phyloP scores from a whole-genome alignment of 2,329 filamentous ascomycete species.

The Aspergillus sp. region DNA sequence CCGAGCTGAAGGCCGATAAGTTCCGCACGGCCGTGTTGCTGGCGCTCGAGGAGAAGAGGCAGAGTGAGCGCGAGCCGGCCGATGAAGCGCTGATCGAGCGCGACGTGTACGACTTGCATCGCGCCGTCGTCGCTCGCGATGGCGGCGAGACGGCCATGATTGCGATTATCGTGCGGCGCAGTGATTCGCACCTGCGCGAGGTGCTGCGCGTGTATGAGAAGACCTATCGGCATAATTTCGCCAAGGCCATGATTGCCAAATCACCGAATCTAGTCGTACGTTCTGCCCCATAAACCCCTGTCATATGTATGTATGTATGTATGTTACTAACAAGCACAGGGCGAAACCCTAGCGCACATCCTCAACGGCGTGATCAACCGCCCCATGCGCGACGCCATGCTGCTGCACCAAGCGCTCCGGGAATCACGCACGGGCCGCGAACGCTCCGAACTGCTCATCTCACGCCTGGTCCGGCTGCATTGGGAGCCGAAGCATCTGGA shows the following conservation, averaged over 20 bases:
- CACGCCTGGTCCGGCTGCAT: slow-evolving; percentile 77
- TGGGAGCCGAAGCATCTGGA: slow-evolving; percentile 83
- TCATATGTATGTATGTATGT: not conserved
- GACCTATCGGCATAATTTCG: slow-evolving; percentile 70
- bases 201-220: slow-evolving; percentile 69
- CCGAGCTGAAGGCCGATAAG: slow-evolving; percentile 89
- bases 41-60: slow-evolving; percentile 71
- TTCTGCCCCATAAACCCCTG: slow-evolving; percentile 19
- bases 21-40: slow-evolving; percentile 82
- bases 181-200: slow-evolving; percentile 72
- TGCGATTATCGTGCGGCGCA: slow-evolving; percentile 68
- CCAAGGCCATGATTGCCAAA: slow-evolving; percentile 76
- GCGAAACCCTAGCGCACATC: slow-evolving; percentile 87
- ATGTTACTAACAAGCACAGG: slow-evolving; percentile 45
- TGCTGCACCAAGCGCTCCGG: slow-evolving; percentile 82
- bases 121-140: slow-evolving; percentile 59
- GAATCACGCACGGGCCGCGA: slow-evolving; percentile 62
- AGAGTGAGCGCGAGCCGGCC: slow-evolving; percentile 67
- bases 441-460: slow-evolving; percentile 79
- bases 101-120: slow-evolving; percentile 65
- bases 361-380: slow-evolving; percentile 96
- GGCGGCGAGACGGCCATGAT: slow-evolving; percentile 87
- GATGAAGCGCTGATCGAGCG: slow-evolving; percentile 56
- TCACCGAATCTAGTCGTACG: slow-evolving; percentile 86
- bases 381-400: slow-evolving; percentile 81